Evolutionary conservation across 2,329 filamentous ascomycete genomes (phyloP), one percentile per base, ranked within the genome.

Genomic region (Colletotrichum sp.): DNA sequence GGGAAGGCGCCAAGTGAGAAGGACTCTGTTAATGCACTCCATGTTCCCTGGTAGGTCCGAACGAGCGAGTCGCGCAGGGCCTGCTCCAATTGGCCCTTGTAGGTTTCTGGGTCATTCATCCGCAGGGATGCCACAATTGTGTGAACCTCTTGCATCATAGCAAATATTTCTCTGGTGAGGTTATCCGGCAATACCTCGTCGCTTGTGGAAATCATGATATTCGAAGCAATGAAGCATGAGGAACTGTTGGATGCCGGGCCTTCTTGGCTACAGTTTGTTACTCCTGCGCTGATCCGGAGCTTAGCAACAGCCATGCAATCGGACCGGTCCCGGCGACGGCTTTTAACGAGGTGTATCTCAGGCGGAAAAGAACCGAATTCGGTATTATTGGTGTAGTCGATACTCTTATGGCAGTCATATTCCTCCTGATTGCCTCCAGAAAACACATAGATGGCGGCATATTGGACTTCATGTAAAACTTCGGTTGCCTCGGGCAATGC

Each of bases 391-490:
- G n/a, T 22, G 22, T n/a, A 25, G 49, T 6, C 49, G 49, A 5
- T 19, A 15, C 15, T 19, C 4, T 39, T 39, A 19, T 39, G 36
- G 8, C 49, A 55, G 2, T 3, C 22, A 11, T 7, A 55, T 1
- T 55, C 15, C 19, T 13, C 5, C 22, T 13, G 0, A 5, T 25
- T 27, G 5, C 3, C 0, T 15, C 52, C 52, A 2, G 52, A 57
- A 15, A 57, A 22, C 22, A 57, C 0, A 0, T 9, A 27, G 0
- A 27, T 57, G 0, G 52, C 0, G 22, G 52, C 52, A 57, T 57
- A 57, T 57, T 1, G n/a, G 0, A 57, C 4, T 2, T 15, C 22
- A 5, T 16, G 0, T 2, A 27, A 27, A 0, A 25, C 22, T 12
- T 15, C 2, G 4, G 27, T 9, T 25, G 22, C 15, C 2, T 16